Evolutionary conservation across 305 asterid species (phyloP), one percentile per base, ranked within the genome.

Genomic region (Stenogyne calaminthoides): DNA sequence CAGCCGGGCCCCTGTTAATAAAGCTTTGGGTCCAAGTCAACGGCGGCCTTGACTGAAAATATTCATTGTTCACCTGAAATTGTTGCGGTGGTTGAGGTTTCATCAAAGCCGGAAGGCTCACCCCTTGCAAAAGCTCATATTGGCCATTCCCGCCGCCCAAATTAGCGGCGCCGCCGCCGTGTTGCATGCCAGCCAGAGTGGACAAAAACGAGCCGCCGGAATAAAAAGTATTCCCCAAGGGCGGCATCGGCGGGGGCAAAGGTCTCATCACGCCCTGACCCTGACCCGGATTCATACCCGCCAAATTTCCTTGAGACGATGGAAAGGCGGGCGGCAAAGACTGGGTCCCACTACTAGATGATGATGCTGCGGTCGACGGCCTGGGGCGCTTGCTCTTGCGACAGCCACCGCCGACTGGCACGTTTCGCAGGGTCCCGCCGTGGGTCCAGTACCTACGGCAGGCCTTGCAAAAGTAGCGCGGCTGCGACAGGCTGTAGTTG

Each of bases 391-490:
- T 82, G 71, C 54, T 80, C 60, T 77, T 83, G 7, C 84, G 76
- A 71, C 83, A 72, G 0, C 88, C 86, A 2, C 86, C 88, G 37
- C 90, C 85, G 36, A 83, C 74, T 6, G 90, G 90, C 42, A 83
- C 86, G 74, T 85, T 83, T 15, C 90, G 67, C 42, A 79, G 83
- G 80, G 84, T 81, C 34, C 88, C 88, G 20, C 90, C 88, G 2
- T 79, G 90, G 5, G 88, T 85, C 86, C 88, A 85, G 74, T 79
- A 85, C 75, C 90, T 64, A 14, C 85, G 18, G 77, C 90, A 83
- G 2, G 82, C 70, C 84, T 83, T 81, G 77, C 90, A 85, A 7
- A 81, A 79, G 84, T 85, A 85, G 9, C 86, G 73, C 40, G 89
- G 90, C 82, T 83, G 88, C 2, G 87, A 51, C n/a, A 78, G 86